Evolutionary conservation across 352 stramenopile genomes (phyloP).

Genomic region (Phytophthora ramorum): DNA sequence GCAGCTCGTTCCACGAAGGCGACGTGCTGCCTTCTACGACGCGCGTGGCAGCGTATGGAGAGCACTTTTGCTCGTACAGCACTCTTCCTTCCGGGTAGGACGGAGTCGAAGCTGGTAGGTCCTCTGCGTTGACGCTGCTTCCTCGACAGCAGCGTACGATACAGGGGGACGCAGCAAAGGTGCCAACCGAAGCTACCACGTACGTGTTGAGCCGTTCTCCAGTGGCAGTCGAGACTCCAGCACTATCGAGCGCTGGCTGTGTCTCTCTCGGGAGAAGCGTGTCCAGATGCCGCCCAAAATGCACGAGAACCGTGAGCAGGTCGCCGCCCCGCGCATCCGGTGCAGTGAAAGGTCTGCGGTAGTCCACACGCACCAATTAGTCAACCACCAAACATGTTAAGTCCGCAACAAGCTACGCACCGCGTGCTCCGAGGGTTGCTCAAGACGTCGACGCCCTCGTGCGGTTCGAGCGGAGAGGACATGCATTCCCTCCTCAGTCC

Average conservation of each 20-base stretch:
- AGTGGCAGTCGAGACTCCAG: neutral
- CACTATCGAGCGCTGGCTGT: conserved; percentile 1
- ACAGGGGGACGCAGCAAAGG: conserved; percentile 22
- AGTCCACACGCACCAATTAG: neutral
- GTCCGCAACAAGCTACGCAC: conserved; percentile 18
- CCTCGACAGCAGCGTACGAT: conserved; percentile 16
- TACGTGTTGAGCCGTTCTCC: conserved; percentile 34
- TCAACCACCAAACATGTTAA: neutral
- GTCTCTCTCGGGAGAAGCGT: conserved; percentile 14
- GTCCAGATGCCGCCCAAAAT: conserved; percentile 51
- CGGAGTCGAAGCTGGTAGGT: neutral
- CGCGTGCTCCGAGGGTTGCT: conserved; percentile 5
- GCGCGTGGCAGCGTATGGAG: conserved; percentile 71
- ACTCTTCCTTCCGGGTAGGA: conserved; percentile 9
- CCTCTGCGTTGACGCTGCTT: conserved; percentile 6
- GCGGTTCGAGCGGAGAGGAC: conserved; percentile 37
- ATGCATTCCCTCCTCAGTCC: conserved; percentile 39
- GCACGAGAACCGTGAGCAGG: conserved; percentile 63
- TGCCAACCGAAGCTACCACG: conserved; percentile 42
- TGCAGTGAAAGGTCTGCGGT: conserved; percentile 60
- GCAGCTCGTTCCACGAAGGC: conserved; percentile 73
- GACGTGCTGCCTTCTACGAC: conserved; percentile 48
- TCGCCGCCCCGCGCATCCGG: conserved; percentile 42
- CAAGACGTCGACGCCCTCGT: conserved; percentile 1
- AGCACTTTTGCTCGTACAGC: conserved; percentile 57